Evolutionary conservation across 1,284 basidiomycete genomes (phyloP).

Genomic region (Inonotus obliquus): DNA sequence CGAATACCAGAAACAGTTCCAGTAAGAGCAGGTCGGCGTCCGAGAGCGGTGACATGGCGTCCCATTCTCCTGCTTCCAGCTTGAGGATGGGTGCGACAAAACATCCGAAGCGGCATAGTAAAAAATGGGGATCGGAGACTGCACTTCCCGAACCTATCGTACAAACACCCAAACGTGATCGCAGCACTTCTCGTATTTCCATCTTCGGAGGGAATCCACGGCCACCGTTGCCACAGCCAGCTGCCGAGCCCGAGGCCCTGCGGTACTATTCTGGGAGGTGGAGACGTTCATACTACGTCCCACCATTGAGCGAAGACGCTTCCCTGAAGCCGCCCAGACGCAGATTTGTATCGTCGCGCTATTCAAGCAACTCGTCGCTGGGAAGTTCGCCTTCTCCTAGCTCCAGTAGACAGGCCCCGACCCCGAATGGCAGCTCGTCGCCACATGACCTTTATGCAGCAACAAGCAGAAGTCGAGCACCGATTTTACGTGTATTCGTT

Average conservation of each 20-base stretch:
- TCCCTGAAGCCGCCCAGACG: conserved; percentile 29
- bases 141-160: not conserved
- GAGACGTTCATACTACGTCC: conserved; percentile 32
- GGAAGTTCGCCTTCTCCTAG: conserved; percentile 25
- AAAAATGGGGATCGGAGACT: conserved; percentile 13
- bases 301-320: conserved; percentile 37
- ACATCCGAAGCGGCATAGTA: conserved; percentile 1
- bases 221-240: conserved; percentile 41
- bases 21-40: conserved; percentile 8
- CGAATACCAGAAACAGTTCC: conserved; percentile 19
- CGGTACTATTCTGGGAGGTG: conserved; percentile 49
- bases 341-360: conserved; percentile 36
- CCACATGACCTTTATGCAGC: conserved; percentile 61
- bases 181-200: conserved; percentile 26
- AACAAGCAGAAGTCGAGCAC: conserved; percentile 59
- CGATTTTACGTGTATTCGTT: conserved; percentile 68
- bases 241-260: conserved; percentile 47
- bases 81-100: not conserved
- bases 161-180: conserved; percentile 1
- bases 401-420: conserved; percentile 28
- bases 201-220: conserved; percentile 32
- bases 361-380: conserved; percentile 38
- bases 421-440: conserved; percentile 32
- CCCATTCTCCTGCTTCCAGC: conserved; percentile 20
- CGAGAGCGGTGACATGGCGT: conserved; percentile 16